Conservation (phyloP, 2,329 filamentous ascomycete genomes). For the Cyphellophora attinorum region DNA sequence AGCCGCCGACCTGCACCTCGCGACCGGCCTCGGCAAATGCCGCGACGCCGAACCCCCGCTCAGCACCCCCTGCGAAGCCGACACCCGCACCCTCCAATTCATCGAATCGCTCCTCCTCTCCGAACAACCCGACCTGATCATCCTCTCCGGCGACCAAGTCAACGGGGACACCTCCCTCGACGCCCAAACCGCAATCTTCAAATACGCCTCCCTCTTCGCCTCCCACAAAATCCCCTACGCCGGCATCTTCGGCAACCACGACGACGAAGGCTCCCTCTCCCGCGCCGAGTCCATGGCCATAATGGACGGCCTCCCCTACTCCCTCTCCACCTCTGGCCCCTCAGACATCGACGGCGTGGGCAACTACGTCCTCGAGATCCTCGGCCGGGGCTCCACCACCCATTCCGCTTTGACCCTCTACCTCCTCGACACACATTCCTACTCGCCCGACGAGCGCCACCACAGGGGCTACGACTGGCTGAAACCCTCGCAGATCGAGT, state of each 20-base stretch:
- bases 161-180: slow-evolving; percentile 91
- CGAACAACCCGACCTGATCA: slow-evolving; percentile 85
- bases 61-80: slow-evolving; percentile 76
- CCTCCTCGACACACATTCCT: slow-evolving; percentile 83
- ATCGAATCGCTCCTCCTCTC: slow-evolving; percentile 74
- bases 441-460: slow-evolving; percentile 78
- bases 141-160: slow-evolving; percentile 87
- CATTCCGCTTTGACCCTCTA: slow-evolving; percentile 94
- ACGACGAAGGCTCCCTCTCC: slow-evolving; percentile 77
- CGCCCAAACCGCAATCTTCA: slow-evolving; percentile 87
- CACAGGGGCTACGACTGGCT: slow-evolving; percentile 97
- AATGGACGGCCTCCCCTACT: slow-evolving; percentile 79
- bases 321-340: slow-evolving; percentile 74
- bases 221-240: slow-evolving; percentile 86
- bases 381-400: slow-evolving; percentile 66
- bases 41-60: slow-evolving; percentile 73
- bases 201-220: slow-evolving; percentile 75
- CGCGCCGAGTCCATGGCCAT: slow-evolving; percentile 75
- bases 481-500: slow-evolving; percentile 85
- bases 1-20: slow-evolving; percentile 85
- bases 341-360: slow-evolving; percentile 79
- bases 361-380: slow-evolving; percentile 87
- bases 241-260: slow-evolving; percentile 94
- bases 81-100: slow-evolving; percentile 85
- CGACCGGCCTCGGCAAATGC: slow-evolving; percentile 77